phyloP scores from a whole-genome alignment of 2,329 filamentous ascomycete genomes.

The Pseudocercospora pini-densiflorae region DNA sequence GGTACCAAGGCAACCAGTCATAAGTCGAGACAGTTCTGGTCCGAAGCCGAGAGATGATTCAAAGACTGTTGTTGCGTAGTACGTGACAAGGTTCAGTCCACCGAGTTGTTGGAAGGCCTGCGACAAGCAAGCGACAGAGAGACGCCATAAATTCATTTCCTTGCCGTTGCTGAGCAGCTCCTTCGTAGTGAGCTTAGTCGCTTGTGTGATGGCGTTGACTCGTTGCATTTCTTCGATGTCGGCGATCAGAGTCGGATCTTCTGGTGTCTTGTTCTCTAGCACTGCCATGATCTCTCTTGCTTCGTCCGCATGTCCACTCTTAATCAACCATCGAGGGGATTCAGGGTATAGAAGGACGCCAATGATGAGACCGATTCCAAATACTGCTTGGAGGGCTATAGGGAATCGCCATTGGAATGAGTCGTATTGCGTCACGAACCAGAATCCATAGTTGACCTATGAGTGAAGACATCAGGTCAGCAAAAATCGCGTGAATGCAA shows the following conservation, averaged over 20 bases:
- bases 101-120: constrained; percentile 51
- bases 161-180: constrained; percentile 43
- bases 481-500: constrained; percentile 38
- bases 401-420: constrained; percentile 58
- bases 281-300: constrained; percentile 57
- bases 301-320: constrained; percentile 50
- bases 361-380: constrained; percentile 56
- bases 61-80: constrained; percentile 57
- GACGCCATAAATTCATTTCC: constrained; percentile 52
- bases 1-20: constrained; percentile 32
- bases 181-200: constrained; percentile 19
- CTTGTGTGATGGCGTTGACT: constrained; percentile 22
- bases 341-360: constrained; percentile 59
- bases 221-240: constrained; percentile 50
- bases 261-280: constrained; percentile 52
- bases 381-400: constrained; percentile 59
- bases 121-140: constrained; percentile 47
- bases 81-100: constrained; percentile 29
- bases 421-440: constrained; percentile 44
- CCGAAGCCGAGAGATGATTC: constrained; percentile 53
- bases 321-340: constrained; percentile 60
- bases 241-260: constrained; percentile 60
- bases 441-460: constrained; percentile 49
- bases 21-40: constrained; percentile 25
- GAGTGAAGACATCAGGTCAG: constrained; percentile 41